Percentiles rank a stretch among this genome's conserved stretches.
Conservation (phyloP, 139 green algal genomes). For the Coccomyxa sp. region DNA sequence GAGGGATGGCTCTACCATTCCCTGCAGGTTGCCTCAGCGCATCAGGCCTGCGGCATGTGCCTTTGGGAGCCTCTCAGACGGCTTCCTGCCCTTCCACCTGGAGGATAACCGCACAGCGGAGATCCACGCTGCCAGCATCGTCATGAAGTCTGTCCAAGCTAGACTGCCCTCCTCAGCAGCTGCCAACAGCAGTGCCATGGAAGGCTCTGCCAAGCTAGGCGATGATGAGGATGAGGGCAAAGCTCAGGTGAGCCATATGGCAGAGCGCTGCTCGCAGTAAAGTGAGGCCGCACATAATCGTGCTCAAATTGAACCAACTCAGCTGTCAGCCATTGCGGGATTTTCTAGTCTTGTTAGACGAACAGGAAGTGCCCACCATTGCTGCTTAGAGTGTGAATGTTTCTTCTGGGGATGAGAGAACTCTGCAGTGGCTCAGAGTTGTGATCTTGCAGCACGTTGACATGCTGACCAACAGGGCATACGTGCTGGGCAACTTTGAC, state of each 20-base stretch:
- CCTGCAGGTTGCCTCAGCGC: constrained; percentile 32
- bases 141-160: constrained; percentile 43
- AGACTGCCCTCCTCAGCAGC: not conserved
- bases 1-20: not conserved
- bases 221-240: constrained; percentile 30
- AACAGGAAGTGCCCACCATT: not conserved
- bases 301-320: not conserved
- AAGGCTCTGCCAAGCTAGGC: constrained; percentile 42
- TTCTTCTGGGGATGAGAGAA: not conserved
- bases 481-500: too few relatives aligned
- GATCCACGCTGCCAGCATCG: constrained; percentile 25
- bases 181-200: not conserved
- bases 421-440: not conserved
- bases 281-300: not conserved
- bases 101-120: not conserved
- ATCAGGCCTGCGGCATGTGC: constrained; percentile 44
- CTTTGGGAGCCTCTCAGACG: constrained; percentile 63
- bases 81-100: constrained; percentile 51
- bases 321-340: not conserved
- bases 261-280: not conserved
- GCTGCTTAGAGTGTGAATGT: too few relatives aligned
- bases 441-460: not conserved
- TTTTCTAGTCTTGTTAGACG: not conserved
- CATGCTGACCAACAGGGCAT: not conserved
- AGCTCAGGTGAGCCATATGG: constrained; percentile 15